Evolutionary conservation across 2,329 filamentous ascomycete genomes (phyloP).

Genomic region (Talaromyces pinophilus): DNA sequence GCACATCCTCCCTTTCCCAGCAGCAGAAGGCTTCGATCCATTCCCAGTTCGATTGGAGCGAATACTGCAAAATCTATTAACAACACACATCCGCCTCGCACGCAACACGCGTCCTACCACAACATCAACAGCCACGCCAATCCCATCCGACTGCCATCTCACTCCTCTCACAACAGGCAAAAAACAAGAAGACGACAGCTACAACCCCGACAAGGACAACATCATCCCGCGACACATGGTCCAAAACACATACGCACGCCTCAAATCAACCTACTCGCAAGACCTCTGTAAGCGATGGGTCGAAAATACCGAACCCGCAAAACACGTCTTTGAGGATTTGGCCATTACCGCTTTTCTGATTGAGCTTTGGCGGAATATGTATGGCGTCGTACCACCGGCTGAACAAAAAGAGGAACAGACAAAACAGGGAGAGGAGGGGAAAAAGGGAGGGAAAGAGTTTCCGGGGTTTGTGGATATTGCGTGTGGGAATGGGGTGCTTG

Average conservation of each 20-base stretch:
- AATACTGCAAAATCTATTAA: constrained; percentile 40
- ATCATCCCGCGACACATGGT: constrained; percentile 74
- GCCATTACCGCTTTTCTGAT: constrained; percentile 89
- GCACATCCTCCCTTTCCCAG: constrained; percentile 53
- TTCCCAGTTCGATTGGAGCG: constrained; percentile 43
- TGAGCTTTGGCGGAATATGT: constrained; percentile 87
- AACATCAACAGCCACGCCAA: too few relatives aligned
- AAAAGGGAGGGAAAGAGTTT: constrained; percentile 49
- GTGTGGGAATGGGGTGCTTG: constrained; percentile 89
- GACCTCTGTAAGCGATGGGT: constrained; percentile 73
- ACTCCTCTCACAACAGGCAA: constrained; percentile 1
- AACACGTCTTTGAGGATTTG: constrained; percentile 95
- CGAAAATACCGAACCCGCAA: constrained; percentile 81
- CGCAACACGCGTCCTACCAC: constrained; percentile 27
- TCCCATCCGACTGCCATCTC: neutral
- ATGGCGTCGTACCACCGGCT: constrained; percentile 45
- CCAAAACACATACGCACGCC: constrained; percentile 76
- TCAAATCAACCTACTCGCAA: constrained; percentile 79
- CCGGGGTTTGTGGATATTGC: constrained; percentile 95
- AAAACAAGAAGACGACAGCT: constrained; percentile 55
- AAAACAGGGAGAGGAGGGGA: neutral
- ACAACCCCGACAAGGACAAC: constrained; percentile 81
- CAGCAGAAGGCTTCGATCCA: constrained; percentile 34
- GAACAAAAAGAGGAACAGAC: constrained; percentile 22
- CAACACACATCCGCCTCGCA: constrained; percentile 41